These are phyloP conservation scores for Suillus occidentalis DNA, from an alignment of 768 basidiomycete genomes.

Conservation along the genomic window DNA sequence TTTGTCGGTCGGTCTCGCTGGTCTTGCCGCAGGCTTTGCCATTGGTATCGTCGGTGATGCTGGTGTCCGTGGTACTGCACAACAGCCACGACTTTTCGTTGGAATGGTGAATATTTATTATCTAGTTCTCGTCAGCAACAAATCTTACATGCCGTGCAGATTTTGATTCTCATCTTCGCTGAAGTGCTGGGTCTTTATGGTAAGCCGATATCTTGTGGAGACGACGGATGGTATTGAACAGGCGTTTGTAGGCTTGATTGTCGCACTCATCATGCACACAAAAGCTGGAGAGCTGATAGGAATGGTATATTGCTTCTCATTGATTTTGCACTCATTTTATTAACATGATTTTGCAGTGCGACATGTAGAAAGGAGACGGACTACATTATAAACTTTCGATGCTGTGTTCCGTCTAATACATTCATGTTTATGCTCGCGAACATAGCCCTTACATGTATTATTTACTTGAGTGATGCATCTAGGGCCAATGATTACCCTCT, in stretches of 20 bases:
- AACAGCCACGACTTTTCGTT: slow-evolving; percentile 92
- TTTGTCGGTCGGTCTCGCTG: slow-evolving; percentile 88
- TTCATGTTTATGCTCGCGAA: slow-evolving; percentile 8
- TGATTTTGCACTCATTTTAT: neutral
- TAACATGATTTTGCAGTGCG: slow-evolving; percentile 19
- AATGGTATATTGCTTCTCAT: slow-evolving; percentile 14
- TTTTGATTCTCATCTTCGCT: slow-evolving; percentile 97
- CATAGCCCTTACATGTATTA: neutral
- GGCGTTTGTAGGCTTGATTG: slow-evolving; percentile 64
- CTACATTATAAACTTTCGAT: slow-evolving; percentile 11
- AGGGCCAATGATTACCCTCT: neutral
- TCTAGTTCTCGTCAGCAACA: neutral
- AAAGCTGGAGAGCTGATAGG: slow-evolving; percentile 38
- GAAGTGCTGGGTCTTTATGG: slow-evolving; percentile 94
- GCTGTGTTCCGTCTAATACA: slow-evolving; percentile 7
- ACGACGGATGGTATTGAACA: neutral
- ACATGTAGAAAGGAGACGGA: slow-evolving; percentile 11
- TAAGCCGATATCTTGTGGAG: slow-evolving; percentile 20
- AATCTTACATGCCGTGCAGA: slow-evolving; percentile 43
- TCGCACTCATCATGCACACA: slow-evolving; percentile 95
- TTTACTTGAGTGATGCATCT: neutral
- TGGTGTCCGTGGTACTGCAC: slow-evolving; percentile 96
- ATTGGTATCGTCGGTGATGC: slow-evolving; percentile 99
- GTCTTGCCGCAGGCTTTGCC: slow-evolving; percentile 96
- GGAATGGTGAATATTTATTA: slow-evolving; percentile 67